Evolutionary conservation across 495 filamentous ascomycete genomes (phyloP).

Genomic region (Bathelium albidoporum): DNA sequence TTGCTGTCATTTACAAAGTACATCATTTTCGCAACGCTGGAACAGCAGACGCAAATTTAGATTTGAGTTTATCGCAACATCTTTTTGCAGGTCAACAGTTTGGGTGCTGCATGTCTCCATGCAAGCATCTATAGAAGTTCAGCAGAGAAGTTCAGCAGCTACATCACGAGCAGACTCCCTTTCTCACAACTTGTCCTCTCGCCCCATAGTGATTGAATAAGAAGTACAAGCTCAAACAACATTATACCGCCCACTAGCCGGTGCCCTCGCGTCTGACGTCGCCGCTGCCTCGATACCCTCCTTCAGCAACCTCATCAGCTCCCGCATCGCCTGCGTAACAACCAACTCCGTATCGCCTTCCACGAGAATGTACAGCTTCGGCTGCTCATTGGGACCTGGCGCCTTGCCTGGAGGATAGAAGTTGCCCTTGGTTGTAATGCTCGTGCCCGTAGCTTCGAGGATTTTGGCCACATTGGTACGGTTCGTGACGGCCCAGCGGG

Average conservation of each 20-base stretch:
- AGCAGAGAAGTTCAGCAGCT: too few relatives aligned
- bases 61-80: too few relatives aligned
- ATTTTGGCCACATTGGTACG: slow-evolving; percentile 98
- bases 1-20: too few relatives aligned
- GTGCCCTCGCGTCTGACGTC: slow-evolving; percentile 70
- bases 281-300: slow-evolving; percentile 89
- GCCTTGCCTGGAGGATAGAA: slow-evolving; percentile 79
- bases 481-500: slow-evolving; percentile 97
- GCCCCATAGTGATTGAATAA: too few relatives aligned
- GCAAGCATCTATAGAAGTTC: too few relatives aligned
- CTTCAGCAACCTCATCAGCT: slow-evolving; percentile 75
- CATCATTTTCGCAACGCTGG: too few relatives aligned
- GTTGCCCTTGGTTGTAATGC: slow-evolving; percentile 93
- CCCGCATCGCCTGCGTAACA: slow-evolving; percentile 83
- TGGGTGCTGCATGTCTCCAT: too few relatives aligned
- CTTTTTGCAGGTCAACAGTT: too few relatives aligned
- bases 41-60: too few relatives aligned
- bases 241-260: slow-evolving; percentile 77
- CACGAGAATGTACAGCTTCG: slow-evolving; percentile 94
- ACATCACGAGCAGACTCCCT: too few relatives aligned
- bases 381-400: slow-evolving; percentile 58
- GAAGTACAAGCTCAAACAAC: slow-evolving; percentile 58
- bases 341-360: slow-evolving; percentile 93
- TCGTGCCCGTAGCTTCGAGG: slow-evolving; percentile 85
- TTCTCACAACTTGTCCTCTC: not conserved